Evolutionary conservation across 78 protist species (phyloP), one percentile per base, ranked within the genome.

Genomic region (Acrasis kona): DNA sequence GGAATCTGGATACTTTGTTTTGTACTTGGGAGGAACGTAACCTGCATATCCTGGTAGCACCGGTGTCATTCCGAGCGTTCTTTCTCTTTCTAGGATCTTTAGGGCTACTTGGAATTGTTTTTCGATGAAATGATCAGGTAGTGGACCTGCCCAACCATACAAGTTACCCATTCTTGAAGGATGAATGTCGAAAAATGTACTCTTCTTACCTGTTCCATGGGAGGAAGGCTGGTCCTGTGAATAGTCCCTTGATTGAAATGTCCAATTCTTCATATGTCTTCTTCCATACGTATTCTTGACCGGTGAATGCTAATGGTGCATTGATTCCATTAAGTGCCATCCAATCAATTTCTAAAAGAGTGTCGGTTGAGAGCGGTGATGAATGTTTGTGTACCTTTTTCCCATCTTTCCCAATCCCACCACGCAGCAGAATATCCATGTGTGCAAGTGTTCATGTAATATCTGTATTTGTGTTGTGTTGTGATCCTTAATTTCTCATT

Each of bases 241-340:
- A 84, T 72, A 69, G 87, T 12, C n/a, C n/a, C 2, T 87, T 31
- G 5, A 57, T 39, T 2, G 84, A 7, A 6, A 86, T 61, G 1
- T 89, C 91, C 2, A 88, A 1, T 10, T 78, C 36, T n/a, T 30
- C 12, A 67, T 74, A 89, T 2, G 73, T 72, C 27, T 81, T n/a
- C 32, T 39, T 65, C 88, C 91, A 89, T 29, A 89, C 67, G 57
- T 88, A 81, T 57, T 89, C 93, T 71, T 89, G 93, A 1, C 93
- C 93, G 41, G 72, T 75, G 64, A 88, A 84, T 30, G 91, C 88
- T 34, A 90, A 76, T 35, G 91, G 91, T 27, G 81, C 68, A 78
- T 90, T 90, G 37, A 87, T 73, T 4, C 94, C 94, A 70, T 87
- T 79, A 27, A 90, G 30, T 28, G 94, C 94, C 91, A 87, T 84